Conservation (phyloP, 1,139 yeast species). For the Geotrichum cucujoidarum region DNA sequence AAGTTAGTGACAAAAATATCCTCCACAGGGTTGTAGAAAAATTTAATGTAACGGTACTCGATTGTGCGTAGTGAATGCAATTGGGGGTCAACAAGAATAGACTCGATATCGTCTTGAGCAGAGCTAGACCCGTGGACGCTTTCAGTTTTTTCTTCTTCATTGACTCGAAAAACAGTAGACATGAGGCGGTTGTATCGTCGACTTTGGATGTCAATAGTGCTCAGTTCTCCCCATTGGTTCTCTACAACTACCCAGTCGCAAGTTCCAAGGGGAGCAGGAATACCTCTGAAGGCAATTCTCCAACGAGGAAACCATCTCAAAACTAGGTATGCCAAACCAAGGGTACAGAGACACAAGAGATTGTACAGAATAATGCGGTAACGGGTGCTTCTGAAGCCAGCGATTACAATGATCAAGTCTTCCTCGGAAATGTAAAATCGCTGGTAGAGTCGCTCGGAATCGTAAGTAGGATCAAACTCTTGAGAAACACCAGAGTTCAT, state of each 20-base stretch:
- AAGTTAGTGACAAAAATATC: constrained; percentile 80
- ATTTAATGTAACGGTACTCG: constrained; percentile 74
- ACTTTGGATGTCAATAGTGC: constrained; percentile 52
- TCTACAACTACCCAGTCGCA: constrained; percentile 95
- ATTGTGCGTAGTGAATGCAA: constrained; percentile 66
- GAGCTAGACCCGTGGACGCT: constrained; percentile 16
- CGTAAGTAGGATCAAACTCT: constrained; percentile 9
- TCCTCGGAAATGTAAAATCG: constrained; percentile 92
- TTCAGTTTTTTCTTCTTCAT: constrained; percentile 25
- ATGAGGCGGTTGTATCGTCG: constrained; percentile 64
- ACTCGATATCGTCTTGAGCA: constrained; percentile 28
- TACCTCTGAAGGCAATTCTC: constrained; percentile 64
- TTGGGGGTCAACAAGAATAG: constrained; percentile 50
- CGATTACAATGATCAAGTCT: constrained; percentile 88
- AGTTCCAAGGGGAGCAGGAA: constrained; percentile 60
- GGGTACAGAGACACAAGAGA: constrained; percentile 52
- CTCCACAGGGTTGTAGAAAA: constrained; percentile 79
- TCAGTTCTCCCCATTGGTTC: constrained; percentile 85
- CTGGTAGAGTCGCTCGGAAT: constrained; percentile 53
- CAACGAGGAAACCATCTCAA: constrained; percentile 83
- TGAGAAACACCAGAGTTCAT: constrained; percentile 16
- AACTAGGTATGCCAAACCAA: constrained; percentile 68
- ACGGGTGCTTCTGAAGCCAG: constrained; percentile 66
- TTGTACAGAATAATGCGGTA: constrained; percentile 49
- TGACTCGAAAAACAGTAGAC: constrained; percentile 55